Percentiles rank a stretch among this genome's conserved stretches.
phyloP scores from a whole-genome alignment of 2,329 filamentous ascomycete genomes.

The Neopestalotiopsis rosae region DNA sequence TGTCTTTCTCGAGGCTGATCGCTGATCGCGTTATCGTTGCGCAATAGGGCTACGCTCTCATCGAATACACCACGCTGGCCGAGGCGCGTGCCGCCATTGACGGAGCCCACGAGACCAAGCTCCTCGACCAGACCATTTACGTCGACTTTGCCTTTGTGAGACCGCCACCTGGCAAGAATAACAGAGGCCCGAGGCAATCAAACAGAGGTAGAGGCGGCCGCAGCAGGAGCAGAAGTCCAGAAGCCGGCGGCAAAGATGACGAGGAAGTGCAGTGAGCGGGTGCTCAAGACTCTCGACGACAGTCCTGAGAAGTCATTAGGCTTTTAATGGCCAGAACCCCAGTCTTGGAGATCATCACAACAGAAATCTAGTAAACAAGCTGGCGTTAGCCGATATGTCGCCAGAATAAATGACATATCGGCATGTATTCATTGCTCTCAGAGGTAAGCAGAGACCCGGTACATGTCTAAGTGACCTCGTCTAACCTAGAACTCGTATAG shows the following conservation, averaged over 20 bases:
- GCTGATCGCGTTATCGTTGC: background rate
- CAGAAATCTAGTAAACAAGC: constrained; percentile 14
- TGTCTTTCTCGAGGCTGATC: constrained; percentile 12
- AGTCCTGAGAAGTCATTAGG: background rate
- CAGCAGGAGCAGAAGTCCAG: constrained; percentile 52
- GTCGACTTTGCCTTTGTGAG: constrained; percentile 88
- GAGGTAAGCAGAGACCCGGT: constrained; percentile 15
- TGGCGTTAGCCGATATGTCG: constrained; percentile 39
- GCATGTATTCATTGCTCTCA: constrained; percentile 4
- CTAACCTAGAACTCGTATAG: background rate
- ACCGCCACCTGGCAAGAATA: constrained; percentile 69
- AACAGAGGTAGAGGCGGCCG: constrained; percentile 44
- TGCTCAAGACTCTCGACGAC: background rate
- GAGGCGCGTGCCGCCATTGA: constrained; percentile 85
- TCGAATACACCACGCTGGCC: constrained; percentile 80
- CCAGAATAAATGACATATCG: constrained; percentile 26
- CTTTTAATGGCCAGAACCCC: background rate
- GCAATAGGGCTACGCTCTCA: constrained; percentile 79
- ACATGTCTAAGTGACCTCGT: background rate
- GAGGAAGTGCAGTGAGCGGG: background rate
- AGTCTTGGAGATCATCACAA: background rate
- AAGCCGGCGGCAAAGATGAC: constrained; percentile 8
- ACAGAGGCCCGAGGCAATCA: constrained; percentile 45
- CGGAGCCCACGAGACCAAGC: constrained; percentile 75
- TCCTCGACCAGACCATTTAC: constrained; percentile 80